Base-by-base conservation (phyloP, 371 early-diverging fungal species). In the Mucor plumbeus region DNA sequence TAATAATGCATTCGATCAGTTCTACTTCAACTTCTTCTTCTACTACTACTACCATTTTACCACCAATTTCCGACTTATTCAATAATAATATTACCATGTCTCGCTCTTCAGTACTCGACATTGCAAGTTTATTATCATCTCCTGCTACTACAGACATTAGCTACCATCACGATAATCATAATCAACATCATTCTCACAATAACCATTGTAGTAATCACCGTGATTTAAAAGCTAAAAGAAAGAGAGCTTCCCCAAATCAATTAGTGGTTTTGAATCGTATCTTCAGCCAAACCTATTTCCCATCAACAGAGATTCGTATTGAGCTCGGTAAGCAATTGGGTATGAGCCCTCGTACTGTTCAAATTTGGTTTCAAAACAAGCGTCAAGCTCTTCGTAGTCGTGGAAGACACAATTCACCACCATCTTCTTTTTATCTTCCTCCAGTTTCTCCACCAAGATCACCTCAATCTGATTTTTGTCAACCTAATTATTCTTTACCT, bases 331-430 rank as follows among this genome's bases (percentile, higher is more conserved):
- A 87, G 62, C 89, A 95, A 67, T 85, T 96, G 19, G 89, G 91
- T 41, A 97, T 98, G 97, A 94, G 80, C 57, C 75, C 75, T 76
- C 59, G 85, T 78, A 87, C 92, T 14, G 93, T 97, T 0, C 95
- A 97, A 72, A 93, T 96, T 35, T 96, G 98, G 98, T 97, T 97
- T 78, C 98, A 97, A 77, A 97, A 97, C 79, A 90, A 93, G 63
- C 87, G 98, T 26, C 90, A 90, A 67, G 79, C 83, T 0, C 64
- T 80, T 33, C 71, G 90, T 67, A 68, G 88, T 68, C 73, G 78
- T 79, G 76, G 78, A 9, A 71, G 70, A 35, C 82, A 83, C 48
- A 72, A 84, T 5, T 81, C 81, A n/a, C 63, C 50, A 13, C 63
- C 88, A 87, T 7, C 75, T 67, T 17, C 72, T 85, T 75, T 57